These are phyloP conservation scores for Tritrichomonas foetus DNA, from an alignment of 208 protist species.

Conservation along the genomic window DNA sequence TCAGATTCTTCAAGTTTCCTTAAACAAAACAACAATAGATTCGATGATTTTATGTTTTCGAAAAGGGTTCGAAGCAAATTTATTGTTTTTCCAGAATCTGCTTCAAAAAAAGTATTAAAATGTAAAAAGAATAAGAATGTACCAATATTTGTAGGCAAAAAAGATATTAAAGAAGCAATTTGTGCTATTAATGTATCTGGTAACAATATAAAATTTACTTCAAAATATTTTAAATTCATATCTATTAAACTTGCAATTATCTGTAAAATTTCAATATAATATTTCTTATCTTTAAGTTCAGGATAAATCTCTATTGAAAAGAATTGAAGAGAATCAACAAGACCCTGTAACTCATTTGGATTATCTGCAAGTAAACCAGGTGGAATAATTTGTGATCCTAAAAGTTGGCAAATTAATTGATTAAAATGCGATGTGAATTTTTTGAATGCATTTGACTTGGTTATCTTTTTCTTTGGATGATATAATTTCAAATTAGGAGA, in stretches of 20 bases:
- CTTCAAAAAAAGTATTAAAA: background rate
- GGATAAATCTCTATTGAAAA: too few species aligned
- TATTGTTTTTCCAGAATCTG: background rate
- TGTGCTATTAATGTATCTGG: background rate
- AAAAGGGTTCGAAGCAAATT: background rate
- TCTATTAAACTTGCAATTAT: background rate
- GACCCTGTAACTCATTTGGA: background rate
- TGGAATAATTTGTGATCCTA: background rate
- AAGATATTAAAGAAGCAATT: background rate
- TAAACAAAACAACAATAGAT: background rate
- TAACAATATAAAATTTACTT: background rate
- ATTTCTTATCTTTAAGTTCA: background rate
- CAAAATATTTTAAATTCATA: background rate
- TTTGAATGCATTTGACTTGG: background rate
- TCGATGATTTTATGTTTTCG: background rate
- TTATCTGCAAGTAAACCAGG: background rate
- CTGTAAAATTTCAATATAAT: background rate
- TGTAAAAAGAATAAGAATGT: background rate
- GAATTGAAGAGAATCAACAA: background rate
- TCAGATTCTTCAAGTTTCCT: background rate
- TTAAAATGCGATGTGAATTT: background rate
- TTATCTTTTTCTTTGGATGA: background rate
- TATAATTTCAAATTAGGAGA: background rate
- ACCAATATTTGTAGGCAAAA: background rate
- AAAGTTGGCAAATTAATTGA: background rate